Evolutionary conservation across 306 rosid genomes (phyloP), one percentile per base, ranked within the genome.

Genomic region (Carpinus fangiana): DNA sequence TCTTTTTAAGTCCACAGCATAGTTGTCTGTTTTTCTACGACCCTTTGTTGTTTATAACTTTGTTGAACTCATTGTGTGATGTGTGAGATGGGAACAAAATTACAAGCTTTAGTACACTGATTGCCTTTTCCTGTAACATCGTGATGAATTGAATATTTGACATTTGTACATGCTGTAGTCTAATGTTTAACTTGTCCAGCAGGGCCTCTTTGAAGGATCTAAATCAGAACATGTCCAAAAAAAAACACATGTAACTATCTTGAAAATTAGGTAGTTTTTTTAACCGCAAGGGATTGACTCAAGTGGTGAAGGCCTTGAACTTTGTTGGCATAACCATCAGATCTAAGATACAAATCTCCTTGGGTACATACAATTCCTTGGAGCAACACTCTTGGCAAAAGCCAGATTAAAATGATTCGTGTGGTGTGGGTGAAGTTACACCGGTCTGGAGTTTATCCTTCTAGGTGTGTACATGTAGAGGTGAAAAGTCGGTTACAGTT

Each of bases 21-120:
- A 12, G 41, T 61, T 61, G 16, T 12, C 68, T 61, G 54, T 67
- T 76, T 62, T 72, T 82, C 68, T 67, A 51, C n/a, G 18, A 51
- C 12, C 51, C 20, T 21, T 14, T 66, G 45, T 17, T 50, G 36
- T 57, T 31, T 31, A 1, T 31, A 31, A 31, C 20, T 21, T 14
- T 66, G 45, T 17, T 50, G 36, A 50, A 73, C 64, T 45, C 50
- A 17, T 26, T 7, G 73, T 73, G 75, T 57, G 38, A 23, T 23
- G 0, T 11, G 31, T 80, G 72, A 74, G 77, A 67, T 71, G 55
- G 70, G 72, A 66, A 72, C 48, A 11, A 18, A 1, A 16, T 34
- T 34, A 16, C 70, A 14, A 64, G 47, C 70, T 64, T 64, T 34
- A 36, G 17, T 34, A 14, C 20, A 34, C 20, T 64, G 21, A 31